A percentile compares a stretch with the other conserved stretches of the same genome.
Evolutionary conservation across 345 rosid species (phyloP).

Genomic region (Toxicodendron radicans): DNA sequence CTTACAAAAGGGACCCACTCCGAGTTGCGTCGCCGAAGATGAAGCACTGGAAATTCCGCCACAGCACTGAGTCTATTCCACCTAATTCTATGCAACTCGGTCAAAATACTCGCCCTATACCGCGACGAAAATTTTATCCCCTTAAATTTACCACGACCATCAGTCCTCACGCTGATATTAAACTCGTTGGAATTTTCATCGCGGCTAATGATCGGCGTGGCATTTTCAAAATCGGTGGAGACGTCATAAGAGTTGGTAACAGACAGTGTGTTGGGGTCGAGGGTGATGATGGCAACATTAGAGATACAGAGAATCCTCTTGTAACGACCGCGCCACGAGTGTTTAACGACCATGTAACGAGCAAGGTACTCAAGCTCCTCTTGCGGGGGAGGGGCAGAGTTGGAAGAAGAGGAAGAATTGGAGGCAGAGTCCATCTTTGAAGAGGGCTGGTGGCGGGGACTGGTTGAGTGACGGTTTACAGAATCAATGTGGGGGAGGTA

Average conservation of each 20-base stretch:
- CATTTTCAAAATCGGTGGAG: constrained; percentile 71
- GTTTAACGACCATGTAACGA: constrained; percentile 80
- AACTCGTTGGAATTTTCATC: constrained; percentile 80
- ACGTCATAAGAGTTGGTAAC: constrained; percentile 82
- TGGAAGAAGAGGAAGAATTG: constrained; percentile 24
- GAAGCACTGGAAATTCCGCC: constrained; percentile 84
- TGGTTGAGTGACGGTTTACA: constrained; percentile 33
- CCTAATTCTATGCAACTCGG: constrained; percentile 76
- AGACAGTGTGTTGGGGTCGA: constrained; percentile 74
- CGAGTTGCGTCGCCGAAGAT: constrained; percentile 64
- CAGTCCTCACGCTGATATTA: constrained; percentile 73
- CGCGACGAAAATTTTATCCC: constrained; percentile 76
- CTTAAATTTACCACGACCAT: constrained; percentile 89
- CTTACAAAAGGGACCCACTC: constrained; percentile 91
- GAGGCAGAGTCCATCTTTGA: constrained; percentile 49
- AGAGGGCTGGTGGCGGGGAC: constrained; percentile 25
- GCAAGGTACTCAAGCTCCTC: constrained; percentile 97
- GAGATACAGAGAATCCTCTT: constrained; percentile 89
- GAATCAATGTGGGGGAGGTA: constrained; percentile 55
- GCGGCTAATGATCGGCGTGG: constrained; percentile 63
- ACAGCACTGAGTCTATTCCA: constrained; percentile 63
- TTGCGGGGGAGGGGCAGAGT: constrained; percentile 24
- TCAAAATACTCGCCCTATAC: constrained; percentile 73
- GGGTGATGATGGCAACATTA: constrained; percentile 59
- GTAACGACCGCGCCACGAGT: constrained; percentile 98